Base-by-base conservation (phyloP, 2,329 filamentous ascomycete species). In the Diaporthe sp. region DNA sequence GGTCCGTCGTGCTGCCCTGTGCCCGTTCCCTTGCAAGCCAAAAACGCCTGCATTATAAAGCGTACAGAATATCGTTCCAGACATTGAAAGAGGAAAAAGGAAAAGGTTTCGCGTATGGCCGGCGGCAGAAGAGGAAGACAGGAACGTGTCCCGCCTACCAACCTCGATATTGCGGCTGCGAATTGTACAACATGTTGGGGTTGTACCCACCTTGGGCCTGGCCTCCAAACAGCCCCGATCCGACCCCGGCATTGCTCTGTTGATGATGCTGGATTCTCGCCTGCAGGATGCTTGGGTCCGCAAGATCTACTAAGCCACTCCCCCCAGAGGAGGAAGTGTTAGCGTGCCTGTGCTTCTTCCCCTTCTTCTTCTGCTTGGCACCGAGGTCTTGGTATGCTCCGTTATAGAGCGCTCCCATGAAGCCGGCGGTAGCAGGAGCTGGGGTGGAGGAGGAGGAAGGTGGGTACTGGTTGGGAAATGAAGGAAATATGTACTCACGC, bases 281-380 rank as follows among this genome's bases (percentile, higher is more conserved):
- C 90, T 98, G 96, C 90, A 98, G 92, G 91, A 98, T 98, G 91
- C 95, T 98, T 91, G 96, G 96, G 95, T 98, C 96, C 90, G 94
- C 95, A 96, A 98, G 95, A 97, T 98, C 96, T 89, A 97, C 96
- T 96, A 98, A 92, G 90, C 95, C 96, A 94, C 95, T 95, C 92
- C 95, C 96, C 90, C 94, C 94, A 92, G 95, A 97, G 92, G 96
- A 98, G 94, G 96, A 98, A 96, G 96, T 98, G 95, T 98, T 98
- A 97, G 95, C 96, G 93, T 98, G 96, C 93, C 96, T 97, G 91
- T 98, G 96, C 95, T 98, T 98, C 92, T 98, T 98, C 90, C 95
- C 95, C 95, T 98, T 98, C 92, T 98, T 98, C 93, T 97, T 98
- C 92, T 97, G 95, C 93, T 98, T 97, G 88, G 94, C 93, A 88